A percentile compares a stretch with the other conserved stretches of the same genome.
phyloP scores from a whole-genome alignment of 345 rosid species.

The Rhizophora mangle region DNA sequence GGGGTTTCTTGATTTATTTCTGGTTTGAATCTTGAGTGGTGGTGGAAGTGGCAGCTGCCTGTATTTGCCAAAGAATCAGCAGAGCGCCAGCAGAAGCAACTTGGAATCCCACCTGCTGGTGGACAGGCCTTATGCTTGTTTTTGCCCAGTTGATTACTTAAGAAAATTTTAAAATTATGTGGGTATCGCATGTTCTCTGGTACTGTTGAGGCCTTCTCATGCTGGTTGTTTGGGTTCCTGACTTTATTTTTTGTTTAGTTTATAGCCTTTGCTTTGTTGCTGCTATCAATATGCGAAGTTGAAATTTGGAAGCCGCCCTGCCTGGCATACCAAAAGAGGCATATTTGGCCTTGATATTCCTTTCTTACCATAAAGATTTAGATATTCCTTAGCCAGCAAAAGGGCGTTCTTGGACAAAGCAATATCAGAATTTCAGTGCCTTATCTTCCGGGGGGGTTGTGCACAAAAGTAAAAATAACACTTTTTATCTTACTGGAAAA shows the following conservation, averaged over 20 bases:
- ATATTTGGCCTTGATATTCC: not conserved
- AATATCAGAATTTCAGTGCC: too few relatives aligned
- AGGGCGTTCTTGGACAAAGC: too few relatives aligned
- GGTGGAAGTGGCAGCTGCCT: not conserved
- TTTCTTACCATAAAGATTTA: not conserved
- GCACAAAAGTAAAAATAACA: too few relatives aligned
- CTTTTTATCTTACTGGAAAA: too few relatives aligned
- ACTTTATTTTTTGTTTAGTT: not conserved
- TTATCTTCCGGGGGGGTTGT: too few relatives aligned
- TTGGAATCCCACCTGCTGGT: not conserved
- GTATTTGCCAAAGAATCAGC: not conserved
- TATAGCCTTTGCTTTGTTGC: too few relatives aligned
- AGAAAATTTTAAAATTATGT: not conserved
- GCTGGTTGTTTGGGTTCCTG: not conserved
- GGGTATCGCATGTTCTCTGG: not conserved
- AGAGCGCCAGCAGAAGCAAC: slow-evolving; percentile 2
- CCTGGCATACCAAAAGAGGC: not conserved
- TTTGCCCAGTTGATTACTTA: not conserved
- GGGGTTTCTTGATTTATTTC: not conserved
- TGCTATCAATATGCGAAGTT: not conserved
- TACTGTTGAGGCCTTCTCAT: not conserved
- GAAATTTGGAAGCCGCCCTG: not conserved
- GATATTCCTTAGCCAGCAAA: not conserved
- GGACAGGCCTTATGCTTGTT: not conserved
- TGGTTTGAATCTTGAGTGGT: slow-evolving; percentile 1